Conservation (phyloP, 305 asterid genomes). For the Fraxinus latifolia region DNA sequence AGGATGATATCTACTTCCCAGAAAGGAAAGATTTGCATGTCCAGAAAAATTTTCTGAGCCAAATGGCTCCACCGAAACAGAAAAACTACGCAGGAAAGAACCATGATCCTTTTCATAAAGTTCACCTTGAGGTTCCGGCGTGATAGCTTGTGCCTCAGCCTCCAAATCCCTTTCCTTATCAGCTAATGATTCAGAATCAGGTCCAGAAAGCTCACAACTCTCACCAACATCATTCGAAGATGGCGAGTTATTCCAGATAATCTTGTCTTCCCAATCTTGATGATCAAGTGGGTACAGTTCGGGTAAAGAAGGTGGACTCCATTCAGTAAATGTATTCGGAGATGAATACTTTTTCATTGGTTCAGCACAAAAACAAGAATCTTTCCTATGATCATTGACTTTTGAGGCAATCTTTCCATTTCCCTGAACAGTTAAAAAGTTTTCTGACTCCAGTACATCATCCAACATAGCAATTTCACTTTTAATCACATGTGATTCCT, state of each 20-base stretch:
- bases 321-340: conserved; percentile 36
- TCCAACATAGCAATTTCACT: conserved; percentile 33
- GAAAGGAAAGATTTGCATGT: conserved; percentile 25
- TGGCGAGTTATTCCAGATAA: conserved; percentile 88
- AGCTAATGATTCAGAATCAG: conserved; percentile 61
- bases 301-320: conserved; percentile 40
- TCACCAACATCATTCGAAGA: conserved; percentile 50
- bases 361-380: conserved; percentile 59
- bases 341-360: conserved; percentile 55
- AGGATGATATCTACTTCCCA: conserved; percentile 57
- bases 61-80: conserved; percentile 67
- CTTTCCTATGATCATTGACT: conserved; percentile 41
- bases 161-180: conserved; percentile 42
- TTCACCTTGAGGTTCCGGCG: conserved; percentile 39
- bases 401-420: conserved; percentile 34
- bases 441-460: conserved; percentile 42
- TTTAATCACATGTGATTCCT: conserved; percentile 35
- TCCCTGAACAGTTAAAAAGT: conserved; percentile 35
- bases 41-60: conserved; percentile 37
- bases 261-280: conserved; percentile 94
- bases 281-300: conserved; percentile 81
- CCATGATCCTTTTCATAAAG: conserved; percentile 39
- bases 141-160: conserved; percentile 29
- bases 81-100: conserved; percentile 35
- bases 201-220: conserved; percentile 83